phyloP scores from a whole-genome alignment of 2,329 filamentous ascomycete species.

The Xylaria digitata region DNA sequence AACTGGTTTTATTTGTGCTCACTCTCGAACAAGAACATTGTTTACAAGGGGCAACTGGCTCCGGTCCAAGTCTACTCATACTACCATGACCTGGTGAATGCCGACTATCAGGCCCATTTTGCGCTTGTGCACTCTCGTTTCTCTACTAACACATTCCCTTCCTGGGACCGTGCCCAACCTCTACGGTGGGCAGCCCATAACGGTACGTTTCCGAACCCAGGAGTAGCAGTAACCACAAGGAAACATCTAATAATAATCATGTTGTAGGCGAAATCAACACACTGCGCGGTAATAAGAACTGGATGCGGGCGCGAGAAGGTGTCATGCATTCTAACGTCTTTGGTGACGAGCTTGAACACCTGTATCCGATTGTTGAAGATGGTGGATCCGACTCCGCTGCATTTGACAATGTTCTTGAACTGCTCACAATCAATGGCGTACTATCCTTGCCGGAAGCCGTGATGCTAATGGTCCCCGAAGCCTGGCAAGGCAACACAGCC shows the following conservation, averaged over 20 bases:
- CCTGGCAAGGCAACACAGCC: slow-evolving; percentile 91
- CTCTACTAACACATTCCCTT: slow-evolving; percentile 98
- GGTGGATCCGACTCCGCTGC: slow-evolving; percentile 96
- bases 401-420: slow-evolving; percentile 95
- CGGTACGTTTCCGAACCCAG: slow-evolving; percentile 61
- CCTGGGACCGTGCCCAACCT: slow-evolving; percentile 97
- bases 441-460: slow-evolving; percentile 94
- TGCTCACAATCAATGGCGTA: slow-evolving; percentile 94
- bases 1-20: slow-evolving; percentile 99
- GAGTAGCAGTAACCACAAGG: slow-evolving; percentile 16
- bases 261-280: slow-evolving; percentile 87
- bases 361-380: slow-evolving; percentile 96
- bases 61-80: slow-evolving; percentile 97
- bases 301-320: slow-evolving; percentile 97
- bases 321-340: slow-evolving; percentile 94
- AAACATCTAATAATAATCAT: slow-evolving; percentile 31
- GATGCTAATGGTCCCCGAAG: slow-evolving; percentile 98
- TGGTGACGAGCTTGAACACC: slow-evolving; percentile 86
- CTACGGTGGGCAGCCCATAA: slow-evolving; percentile 98
- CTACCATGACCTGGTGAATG: slow-evolving; percentile 95
- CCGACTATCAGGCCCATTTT: slow-evolving; percentile 97
- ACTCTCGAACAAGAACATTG: slow-evolving; percentile 96
- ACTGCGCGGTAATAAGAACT: slow-evolving; percentile 97
- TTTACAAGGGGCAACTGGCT: slow-evolving; percentile 97
- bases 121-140: slow-evolving; percentile 97